Base-by-base conservation (phyloP, 345 rosid species). In the Clausena lansium region DNA sequence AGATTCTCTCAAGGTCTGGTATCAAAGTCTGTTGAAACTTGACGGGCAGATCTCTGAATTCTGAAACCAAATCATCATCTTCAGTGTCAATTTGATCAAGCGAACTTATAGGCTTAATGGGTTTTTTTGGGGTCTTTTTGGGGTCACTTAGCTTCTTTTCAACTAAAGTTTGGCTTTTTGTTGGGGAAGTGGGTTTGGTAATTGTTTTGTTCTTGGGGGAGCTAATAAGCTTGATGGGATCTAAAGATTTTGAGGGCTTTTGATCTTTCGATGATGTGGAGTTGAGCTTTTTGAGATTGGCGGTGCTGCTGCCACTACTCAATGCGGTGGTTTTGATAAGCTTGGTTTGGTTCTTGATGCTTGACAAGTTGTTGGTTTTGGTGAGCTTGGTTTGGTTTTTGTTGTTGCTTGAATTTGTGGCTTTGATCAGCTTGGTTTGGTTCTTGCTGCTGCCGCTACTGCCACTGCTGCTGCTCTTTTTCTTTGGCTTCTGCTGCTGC, bases 1-100 rank as follows among this genome's bases (percentile, higher is more conserved):
- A 94, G 90, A 97, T 87, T 84, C 77, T 85, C 68, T 93, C 97
- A 2, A 94, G 89, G 86, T 97, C 98, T 55, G 98, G 99, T 20
- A 92, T 11, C 4, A 97, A 71, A 0, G 91, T 84, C 81, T 88
- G 84, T 60, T 93, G 98, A 86, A 97, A 91, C 75, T 77, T 92
- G 35, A 78, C 80, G 0, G 95, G 98, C 2, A 97, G 93, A 76
- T 90, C 93, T 86, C 94, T 87, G 83, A 94, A 90, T 76, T 91
- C 98, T 0, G 83, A 35, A 0, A 89, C 91, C 58, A 94, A 83
- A 78, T 93, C 97, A 15, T 86, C 86, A 10, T 89, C 93, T 19
- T 86, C 89, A 0, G 81, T 92, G 20, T 88, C 90, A 1, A 83
- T 94, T 47, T 88, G 81, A 22, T 91, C 94, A 2, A 90, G 66